Base-by-base conservation (phyloP, 2,329 filamentous ascomycete species). In the Knoxdaviesia capensis region DNA sequence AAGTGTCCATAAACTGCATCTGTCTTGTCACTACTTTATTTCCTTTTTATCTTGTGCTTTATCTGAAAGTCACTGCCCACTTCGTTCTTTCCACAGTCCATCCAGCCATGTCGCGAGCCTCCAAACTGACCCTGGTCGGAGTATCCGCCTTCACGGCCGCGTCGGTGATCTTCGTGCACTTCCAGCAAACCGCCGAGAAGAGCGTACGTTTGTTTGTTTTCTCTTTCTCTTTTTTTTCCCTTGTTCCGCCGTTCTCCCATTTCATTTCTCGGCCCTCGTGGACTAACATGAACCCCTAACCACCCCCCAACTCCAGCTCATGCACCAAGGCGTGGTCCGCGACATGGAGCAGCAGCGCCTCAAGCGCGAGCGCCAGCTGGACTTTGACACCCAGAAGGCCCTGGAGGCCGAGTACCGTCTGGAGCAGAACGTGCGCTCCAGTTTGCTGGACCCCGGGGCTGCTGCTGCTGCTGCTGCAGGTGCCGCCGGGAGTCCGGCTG, bases 301-400 rank as follows among this genome's bases (percentile, higher is more conserved):
- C 20, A 10, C 44, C n/a, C n/a, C 7, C 29, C 31, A 35, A 11
- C 34, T 29, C 33, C 47, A 88, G 90, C 82, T 84, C 44, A 98
- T 98, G 90, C 90, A 98, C 55, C 74, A 80, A 50, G 90, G 90
- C 38, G 90, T 98, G 36, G 66, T 96, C 48, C 82, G 88, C 48
- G 90, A 98, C 54, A 81, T 94, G 68, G 88, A 96, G 55, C 85
- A 92, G 55, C 87, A 94, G 57, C 77, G 82, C 38, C 58, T 94
- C 49, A 94, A 94, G 63, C 72, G 74, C 49, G 90, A 98, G 59
- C 78, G 90, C 45, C 83, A 92, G 58, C 74, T 86, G 41, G 90
- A 98, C 56, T 98, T 98, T 54, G 87, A 96, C 49, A 75, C 93
- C 72, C 90, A 98, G 56, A 73, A 69, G 48, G 72, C 71, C 6